Evolutionary conservation across 306 rosid species (phyloP).

Genomic region (Carpinus fangiana): DNA sequence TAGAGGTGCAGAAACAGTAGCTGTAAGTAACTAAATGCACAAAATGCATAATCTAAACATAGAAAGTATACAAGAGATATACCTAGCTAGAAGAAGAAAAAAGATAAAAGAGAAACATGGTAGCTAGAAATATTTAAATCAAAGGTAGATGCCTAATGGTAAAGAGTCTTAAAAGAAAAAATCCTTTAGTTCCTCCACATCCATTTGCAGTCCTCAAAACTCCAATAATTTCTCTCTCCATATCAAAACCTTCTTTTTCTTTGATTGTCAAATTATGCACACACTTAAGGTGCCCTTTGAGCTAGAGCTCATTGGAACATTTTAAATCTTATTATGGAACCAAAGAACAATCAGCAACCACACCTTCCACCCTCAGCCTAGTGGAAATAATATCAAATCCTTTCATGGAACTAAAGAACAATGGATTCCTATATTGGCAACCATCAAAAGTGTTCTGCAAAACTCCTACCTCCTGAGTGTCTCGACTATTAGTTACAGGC

Average conservation of each 20-base stretch:
- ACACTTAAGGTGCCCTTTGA: not conserved
- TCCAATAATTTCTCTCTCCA: too few relatives aligned
- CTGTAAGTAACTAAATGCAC: not conserved
- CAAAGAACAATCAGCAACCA: not conserved
- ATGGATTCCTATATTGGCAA: constrained; percentile 1
- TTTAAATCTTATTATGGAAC: not conserved
- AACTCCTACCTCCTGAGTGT: constrained; percentile 80
- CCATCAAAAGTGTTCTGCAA: constrained; percentile 10
- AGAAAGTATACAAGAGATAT: too few relatives aligned
- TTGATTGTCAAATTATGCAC: not conserved
- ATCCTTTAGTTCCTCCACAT: too few relatives aligned
- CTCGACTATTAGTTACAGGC: constrained; percentile 93
- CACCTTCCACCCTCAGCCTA: not conserved
- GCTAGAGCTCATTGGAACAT: not conserved
- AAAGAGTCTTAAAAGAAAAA: too few relatives aligned
- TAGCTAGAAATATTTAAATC: too few relatives aligned
- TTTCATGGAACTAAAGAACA: not conserved
- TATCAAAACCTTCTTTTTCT: not conserved
- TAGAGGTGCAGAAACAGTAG: constrained; percentile 13
- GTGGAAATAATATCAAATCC: not conserved
- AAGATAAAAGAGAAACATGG: too few relatives aligned
- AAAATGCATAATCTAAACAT: too few relatives aligned
- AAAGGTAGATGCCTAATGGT: too few relatives aligned
- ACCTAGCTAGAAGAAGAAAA: too few relatives aligned
- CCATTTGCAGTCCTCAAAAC: too few relatives aligned